Base-by-base conservation (phyloP, 1,284 basidiomycete genomes). In the Chalciporus sp. region DNA sequence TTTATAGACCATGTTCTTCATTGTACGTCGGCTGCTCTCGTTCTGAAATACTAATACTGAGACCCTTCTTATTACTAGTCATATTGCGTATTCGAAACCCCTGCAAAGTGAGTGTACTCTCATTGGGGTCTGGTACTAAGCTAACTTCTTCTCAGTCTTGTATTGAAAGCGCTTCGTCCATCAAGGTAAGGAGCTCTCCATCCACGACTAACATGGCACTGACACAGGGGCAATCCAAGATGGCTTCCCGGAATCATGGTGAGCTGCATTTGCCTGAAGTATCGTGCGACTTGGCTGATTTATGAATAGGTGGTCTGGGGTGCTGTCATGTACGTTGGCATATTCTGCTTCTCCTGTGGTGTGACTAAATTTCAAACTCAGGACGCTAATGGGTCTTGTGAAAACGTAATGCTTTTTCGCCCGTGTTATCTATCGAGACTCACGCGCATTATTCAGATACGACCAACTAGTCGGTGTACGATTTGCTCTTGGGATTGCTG, bases 331-430 rank as follows among this genome's bases (percentile, higher is more conserved):
- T 16, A 14, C 12, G 31, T 33, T 14, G 14, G 14, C 14, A 3
- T 6, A 33, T 33, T 33, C 12, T 5, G 3, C 31, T 12, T 33
- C 12, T 14, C 12, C 14, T 1, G 12, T 33, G 12, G n/a, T 33
- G 31, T 16, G 12, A 16, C 12, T 33, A 4, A 33, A 20, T 33
- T 3, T 33, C 31, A 16, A 33, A 87, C 41, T 11, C 44, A 87
- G 83, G 79, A 83, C 78, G 2, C 62, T 80, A 31, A 88, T 86
- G 84, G 83, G 83, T n/a, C 67, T 87, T 4, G 84, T 85, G 20
- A 84, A 83, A 70, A 85, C 67, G 84, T 85, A 60, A 47, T 17
- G n/a, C 26, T 23, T 7, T 2, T 41, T 49, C 16, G 37, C 29
- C 37, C 1, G 16, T 48, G 69, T 53, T 17, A 52, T 33, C 47